A percentile compares a stretch with the other conserved stretches of the same genome.
These are phyloP conservation scores for Leishmania mexicana DNA, from an alignment of 208 protist species.

Conservation along the genomic window DNA sequence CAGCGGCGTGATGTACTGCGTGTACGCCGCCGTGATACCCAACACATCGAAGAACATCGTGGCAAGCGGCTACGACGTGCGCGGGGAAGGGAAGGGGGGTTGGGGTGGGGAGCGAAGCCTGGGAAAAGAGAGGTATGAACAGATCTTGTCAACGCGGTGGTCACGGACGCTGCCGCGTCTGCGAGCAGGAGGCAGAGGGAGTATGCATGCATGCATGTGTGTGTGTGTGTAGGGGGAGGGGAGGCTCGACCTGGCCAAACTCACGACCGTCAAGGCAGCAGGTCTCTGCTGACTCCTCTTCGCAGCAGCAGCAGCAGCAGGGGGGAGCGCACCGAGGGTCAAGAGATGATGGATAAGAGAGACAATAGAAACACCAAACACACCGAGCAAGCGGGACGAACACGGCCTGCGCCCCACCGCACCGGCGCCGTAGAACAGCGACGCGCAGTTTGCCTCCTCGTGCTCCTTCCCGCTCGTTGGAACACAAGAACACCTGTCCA, in stretches of 20 bases:
- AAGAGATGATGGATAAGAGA: no score
- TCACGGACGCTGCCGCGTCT: neutral
- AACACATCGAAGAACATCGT: slow-evolving; percentile 71
- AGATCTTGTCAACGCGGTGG: neutral
- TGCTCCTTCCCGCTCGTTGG: no score
- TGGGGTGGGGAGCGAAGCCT: neutral
- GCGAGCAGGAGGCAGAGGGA: neutral
- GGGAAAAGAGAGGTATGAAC: neutral
- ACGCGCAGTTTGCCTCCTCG: no score
- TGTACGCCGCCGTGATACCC: slow-evolving; percentile 71
- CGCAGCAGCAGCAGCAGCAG: no score
- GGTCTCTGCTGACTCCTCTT: no score
- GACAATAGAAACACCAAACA: no score
- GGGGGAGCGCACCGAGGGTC: no score
- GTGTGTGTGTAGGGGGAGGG: neutral
- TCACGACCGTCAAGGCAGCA: no score
- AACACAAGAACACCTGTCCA: neutral
- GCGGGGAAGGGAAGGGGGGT: neutral
- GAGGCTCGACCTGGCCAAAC: neutral
- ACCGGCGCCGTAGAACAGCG: no score
- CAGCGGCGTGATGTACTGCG: slow-evolving; percentile 74
- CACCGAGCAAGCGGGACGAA: no score
- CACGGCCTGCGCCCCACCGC: no score
- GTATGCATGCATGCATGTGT: neutral
- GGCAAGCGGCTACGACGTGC: neutral